Conservation (phyloP, 345 rosid genomes). For the Populus davidiana region DNA sequence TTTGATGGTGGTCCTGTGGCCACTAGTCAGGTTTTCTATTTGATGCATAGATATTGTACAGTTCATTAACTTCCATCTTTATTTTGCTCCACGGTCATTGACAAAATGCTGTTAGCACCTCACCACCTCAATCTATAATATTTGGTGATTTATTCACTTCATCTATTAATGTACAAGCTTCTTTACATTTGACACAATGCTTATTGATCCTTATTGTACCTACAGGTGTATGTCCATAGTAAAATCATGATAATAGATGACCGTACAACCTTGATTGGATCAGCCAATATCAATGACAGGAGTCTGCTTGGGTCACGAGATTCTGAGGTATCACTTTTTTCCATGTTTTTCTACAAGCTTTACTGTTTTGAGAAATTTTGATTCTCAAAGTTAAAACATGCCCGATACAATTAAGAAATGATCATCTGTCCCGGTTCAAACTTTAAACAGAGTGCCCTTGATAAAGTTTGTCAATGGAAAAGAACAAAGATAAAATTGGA, state of each 20-base stretch:
- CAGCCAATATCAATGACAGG: constrained; percentile 92
- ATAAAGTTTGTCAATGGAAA: not conserved
- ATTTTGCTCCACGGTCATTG: not conserved
- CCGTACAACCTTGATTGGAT: constrained; percentile 64
- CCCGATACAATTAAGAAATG: not conserved
- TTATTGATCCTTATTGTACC: constrained; percentile 12
- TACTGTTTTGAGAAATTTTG: not conserved
- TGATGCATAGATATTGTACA: not conserved
- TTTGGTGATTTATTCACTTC: not conserved
- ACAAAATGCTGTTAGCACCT: not conserved
- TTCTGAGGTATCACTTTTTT: constrained; percentile 69
- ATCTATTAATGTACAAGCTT: not conserved
- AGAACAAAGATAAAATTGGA: not conserved
- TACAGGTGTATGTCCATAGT: constrained; percentile 95
- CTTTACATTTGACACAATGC: not conserved
- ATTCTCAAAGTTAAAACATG: not conserved
- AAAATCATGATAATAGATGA: constrained; percentile 93
- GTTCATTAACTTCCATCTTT: not conserved
- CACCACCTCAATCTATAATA: not conserved
- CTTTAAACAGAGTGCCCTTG: not conserved
- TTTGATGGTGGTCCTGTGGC: constrained; percentile 83
- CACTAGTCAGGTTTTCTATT: constrained; percentile 75
- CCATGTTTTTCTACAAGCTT: not conserved
- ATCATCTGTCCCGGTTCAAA: not conserved
- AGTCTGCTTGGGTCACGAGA: constrained; percentile 98